These are phyloP conservation scores for Sphaerostilbella broomeana DNA, from an alignment of 2,329 filamentous ascomycete species.

Conservation along the genomic window DNA sequence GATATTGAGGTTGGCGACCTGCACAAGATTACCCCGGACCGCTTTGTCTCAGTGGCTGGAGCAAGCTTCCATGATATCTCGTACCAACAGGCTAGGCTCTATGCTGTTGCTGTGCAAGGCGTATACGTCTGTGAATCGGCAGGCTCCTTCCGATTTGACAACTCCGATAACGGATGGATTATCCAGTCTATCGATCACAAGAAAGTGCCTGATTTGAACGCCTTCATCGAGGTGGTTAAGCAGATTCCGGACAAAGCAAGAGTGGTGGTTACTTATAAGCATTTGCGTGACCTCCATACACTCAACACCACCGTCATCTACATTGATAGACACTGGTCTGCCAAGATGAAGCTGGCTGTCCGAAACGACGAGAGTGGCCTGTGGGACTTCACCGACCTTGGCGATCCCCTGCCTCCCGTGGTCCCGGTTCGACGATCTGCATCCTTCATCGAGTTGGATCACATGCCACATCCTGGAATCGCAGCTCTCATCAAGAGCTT, in stretches of 20 bases:
- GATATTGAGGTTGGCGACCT: slow-evolving; percentile 82
- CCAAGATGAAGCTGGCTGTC: slow-evolving; percentile 86
- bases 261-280: slow-evolving; percentile 92
- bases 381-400: slow-evolving; percentile 90
- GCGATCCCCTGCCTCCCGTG: slow-evolving; percentile 69
- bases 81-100: slow-evolving; percentile 94
- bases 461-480: slow-evolving; percentile 81
- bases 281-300: slow-evolving; percentile 89
- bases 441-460: slow-evolving; percentile 86
- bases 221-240: slow-evolving; percentile 88
- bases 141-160: slow-evolving; percentile 92
- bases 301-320: slow-evolving; percentile 88
- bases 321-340: slow-evolving; percentile 91
- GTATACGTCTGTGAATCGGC: slow-evolving; percentile 93
- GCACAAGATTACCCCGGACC: slow-evolving; percentile 90
- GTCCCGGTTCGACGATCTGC: slow-evolving; percentile 69
- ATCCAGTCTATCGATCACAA: slow-evolving; percentile 89
- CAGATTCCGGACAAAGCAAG: slow-evolving; percentile 73
- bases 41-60: slow-evolving; percentile 89
- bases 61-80: slow-evolving; percentile 94
- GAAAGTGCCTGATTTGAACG: slow-evolving; percentile 77
- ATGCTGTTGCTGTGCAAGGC: slow-evolving; percentile 84
- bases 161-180: slow-evolving; percentile 85
- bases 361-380: slow-evolving; percentile 84
- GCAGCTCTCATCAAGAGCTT: slow-evolving; percentile 92